Evolutionary conservation across 1,284 basidiomycete species (phyloP), one percentile per base, ranked within the genome.

Genomic region (Melanopsichium pennsylvanicum): DNA sequence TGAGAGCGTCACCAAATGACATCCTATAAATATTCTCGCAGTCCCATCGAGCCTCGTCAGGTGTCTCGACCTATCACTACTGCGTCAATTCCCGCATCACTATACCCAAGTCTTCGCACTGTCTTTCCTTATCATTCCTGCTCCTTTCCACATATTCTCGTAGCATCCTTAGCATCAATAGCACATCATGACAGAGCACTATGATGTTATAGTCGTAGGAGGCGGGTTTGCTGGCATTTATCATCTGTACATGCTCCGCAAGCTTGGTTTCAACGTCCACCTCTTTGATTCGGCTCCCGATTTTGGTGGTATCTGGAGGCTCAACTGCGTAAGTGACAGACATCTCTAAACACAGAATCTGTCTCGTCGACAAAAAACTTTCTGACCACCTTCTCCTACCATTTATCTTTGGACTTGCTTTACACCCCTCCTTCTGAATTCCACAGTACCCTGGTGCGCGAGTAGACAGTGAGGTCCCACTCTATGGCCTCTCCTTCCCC

Each of bases 271-370:
- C 51, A 72, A 72, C 13, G 56, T 57, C 2, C 56, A 66, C 16
- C 59, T 72, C 29, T 69, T 51, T 35, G 70, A 72, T 12, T 64
- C 70, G 23, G 59, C 59, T 34, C n/a, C 60, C 12, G 66, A 63
- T 46, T 64, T 72, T 61, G 70, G 70, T 7, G 70, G 70, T 25
- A 67, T 56, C 35, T 66, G 60, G 67, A 48, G 67, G 39, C 54
- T 61, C 32, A 63, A 63, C 39, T 70, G 57, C 39, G 64, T 61
- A 36, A 41, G 58, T 68, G 23, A 6, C n/a, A n/a, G n/a, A n/a
- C n/a, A n/a, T n/a, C n/a, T n/a, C n/a, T n/a, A n/a, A n/a, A n/a
- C n/a, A n/a, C n/a, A n/a, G n/a, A n/a, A n/a, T n/a, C n/a, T n/a
- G n/a, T n/a, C n/a, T n/a, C n/a, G n/a, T n/a, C n/a, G n/a, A n/a